Evolutionary conservation across 768 basidiomycete species (phyloP).

Genomic region (Termitomyces sp.): DNA sequence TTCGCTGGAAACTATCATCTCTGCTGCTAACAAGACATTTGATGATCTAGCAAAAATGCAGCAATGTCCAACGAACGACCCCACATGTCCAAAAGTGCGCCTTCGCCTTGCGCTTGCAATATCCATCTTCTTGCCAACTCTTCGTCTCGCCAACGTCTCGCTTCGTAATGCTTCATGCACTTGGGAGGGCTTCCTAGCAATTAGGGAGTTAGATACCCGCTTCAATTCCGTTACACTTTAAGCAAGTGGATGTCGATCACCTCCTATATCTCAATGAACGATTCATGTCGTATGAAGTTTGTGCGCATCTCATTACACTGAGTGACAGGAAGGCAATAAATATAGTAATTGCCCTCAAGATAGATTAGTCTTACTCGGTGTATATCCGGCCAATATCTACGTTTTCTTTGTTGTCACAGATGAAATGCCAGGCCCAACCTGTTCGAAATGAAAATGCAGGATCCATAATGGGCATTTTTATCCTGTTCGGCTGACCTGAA

Average conservation of each 20-base stretch:
- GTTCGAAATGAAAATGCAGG: not conserved
- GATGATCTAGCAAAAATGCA: not conserved
- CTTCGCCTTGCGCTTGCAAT: not conserved
- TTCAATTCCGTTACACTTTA: not conserved
- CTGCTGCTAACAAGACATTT: not conserved
- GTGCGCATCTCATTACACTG: not conserved
- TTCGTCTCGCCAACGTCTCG: not conserved
- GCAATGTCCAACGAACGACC: not conserved
- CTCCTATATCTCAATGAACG: not conserved
- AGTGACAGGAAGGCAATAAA: not conserved
- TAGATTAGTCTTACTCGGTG: not conserved
- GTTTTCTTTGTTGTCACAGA: not conserved
- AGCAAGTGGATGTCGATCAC: not conserved
- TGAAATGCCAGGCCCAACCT: not conserved
- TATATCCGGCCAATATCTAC: not conserved
- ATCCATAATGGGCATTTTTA: not conserved
- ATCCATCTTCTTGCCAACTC: not conserved
- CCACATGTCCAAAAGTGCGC: not conserved
- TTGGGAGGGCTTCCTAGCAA: not conserved
- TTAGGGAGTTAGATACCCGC: not conserved
- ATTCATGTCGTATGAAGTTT: not conserved
- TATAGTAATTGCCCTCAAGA: not conserved
- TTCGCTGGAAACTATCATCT: not conserved
- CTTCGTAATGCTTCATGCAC: not conserved
- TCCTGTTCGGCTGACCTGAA: not conserved